Evolutionary conservation across 163 green algal species (phyloP).

Genomic region (Chlorella variabilis): DNA sequence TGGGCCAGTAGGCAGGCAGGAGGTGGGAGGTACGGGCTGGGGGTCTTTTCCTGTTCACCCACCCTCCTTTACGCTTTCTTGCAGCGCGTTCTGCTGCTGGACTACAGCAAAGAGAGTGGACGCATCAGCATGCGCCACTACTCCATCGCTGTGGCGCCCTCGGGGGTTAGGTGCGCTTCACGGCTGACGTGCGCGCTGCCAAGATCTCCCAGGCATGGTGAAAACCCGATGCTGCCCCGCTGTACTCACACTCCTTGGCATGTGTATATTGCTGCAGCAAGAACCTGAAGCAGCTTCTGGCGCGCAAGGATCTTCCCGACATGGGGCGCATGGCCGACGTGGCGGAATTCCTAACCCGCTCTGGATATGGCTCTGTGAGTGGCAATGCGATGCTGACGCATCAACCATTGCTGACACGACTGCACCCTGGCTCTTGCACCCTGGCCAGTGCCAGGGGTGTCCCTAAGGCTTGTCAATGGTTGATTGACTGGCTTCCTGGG

Average conservation of each 20-base stretch:
- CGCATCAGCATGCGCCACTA: constrained; percentile 85
- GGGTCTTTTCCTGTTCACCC: too few relatives aligned
- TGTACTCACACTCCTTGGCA: too few relatives aligned
- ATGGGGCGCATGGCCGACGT: constrained; percentile 85
- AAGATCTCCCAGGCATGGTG: too few relatives aligned
- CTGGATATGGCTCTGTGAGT: constrained; percentile 84
- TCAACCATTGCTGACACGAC: too few relatives aligned
- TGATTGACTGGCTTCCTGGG: too few relatives aligned
- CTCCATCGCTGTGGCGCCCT: constrained; percentile 73
- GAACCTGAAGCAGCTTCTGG: constrained; percentile 76
- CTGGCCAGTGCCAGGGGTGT: too few relatives aligned
- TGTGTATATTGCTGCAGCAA: constrained; percentile 87
- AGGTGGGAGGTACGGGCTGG: too few relatives aligned
- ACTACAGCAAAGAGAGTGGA: constrained; percentile 67
- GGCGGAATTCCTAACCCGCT: constrained; percentile 87
- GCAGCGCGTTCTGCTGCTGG: constrained; percentile 88
- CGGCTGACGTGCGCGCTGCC: too few relatives aligned
- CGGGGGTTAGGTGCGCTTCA: constrained; percentile 78
- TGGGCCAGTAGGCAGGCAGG: neutral
- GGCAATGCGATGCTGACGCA: neutral
- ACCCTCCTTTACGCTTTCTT: too few relatives aligned
- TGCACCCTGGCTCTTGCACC: too few relatives aligned
- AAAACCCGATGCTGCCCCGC: too few relatives aligned
- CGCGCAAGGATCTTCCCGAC: constrained; percentile 78
- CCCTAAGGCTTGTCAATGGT: too few relatives aligned